Base-by-base conservation (phyloP, 2,329 filamentous ascomycete genomes). In the Mycocentrospora acerina region DNA sequence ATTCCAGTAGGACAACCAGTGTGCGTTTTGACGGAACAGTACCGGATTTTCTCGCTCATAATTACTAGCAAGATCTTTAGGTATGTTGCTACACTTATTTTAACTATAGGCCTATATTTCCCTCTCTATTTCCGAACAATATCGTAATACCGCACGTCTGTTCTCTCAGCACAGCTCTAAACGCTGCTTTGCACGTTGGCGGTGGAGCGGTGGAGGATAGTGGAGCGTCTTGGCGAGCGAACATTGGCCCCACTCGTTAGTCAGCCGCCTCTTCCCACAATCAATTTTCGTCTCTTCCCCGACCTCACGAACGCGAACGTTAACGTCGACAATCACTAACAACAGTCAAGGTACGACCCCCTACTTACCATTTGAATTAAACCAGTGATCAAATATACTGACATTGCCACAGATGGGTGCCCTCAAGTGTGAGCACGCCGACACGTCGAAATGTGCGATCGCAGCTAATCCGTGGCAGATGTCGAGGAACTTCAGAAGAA, bases 401-500 rank as follows among this genome's bases (percentile, higher is more conserved):
- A 63, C 51, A 50, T 27, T 39, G 29, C 24, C 29, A 51, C 53
- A 91, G 83, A 96, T 96, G 93, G 93, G 93, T 88, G 91, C 91
- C 82, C 89, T 96, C 78, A 98, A 98, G 82, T 98, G 58, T 62
- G 54, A 46, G 55, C 42, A 13, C 32, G 29, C 24, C 48, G 29
- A 32, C 12, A 8, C 13, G 35, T 31, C 37, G 24, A 38, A 32
- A 29, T 19, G 24, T 32, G 31, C 32, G 37, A 28, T 15, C 37
- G 32, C 95, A 41, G 43, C 53, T 61, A 48, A 61, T 48, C 12
- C 33, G 34, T 31, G 24, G 33, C 35, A 62, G 58, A 70, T 82
- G 89, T 98, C 80, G 94, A 98, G 85, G 93, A 98, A 85, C 87
- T 98, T 81, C 90, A 96, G 78, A 97, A 98, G 90, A 96, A 95